Evolutionary conservation across 441 rosid genomes (phyloP), one percentile per base, ranked within the genome.

Genomic region (Euphorbia corollata): DNA sequence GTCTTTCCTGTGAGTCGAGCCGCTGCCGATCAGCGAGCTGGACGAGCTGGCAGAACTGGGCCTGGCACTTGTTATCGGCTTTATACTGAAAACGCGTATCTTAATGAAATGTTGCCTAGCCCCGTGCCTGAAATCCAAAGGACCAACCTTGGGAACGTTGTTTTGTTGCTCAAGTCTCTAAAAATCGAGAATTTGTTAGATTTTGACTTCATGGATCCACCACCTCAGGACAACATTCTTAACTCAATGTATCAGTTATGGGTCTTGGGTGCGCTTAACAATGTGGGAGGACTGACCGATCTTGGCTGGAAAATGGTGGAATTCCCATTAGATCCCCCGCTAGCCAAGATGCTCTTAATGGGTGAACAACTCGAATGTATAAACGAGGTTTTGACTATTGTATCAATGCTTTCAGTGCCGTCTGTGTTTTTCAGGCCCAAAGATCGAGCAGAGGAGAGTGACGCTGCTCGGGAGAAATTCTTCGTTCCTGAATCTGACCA

Each of bases 221-320:
- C 99, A 45, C 99, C 99, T 0, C 96, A 91, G 77, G 98, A 94
- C 58, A 94, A 94, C 85, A 94, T 94, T 73, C 91, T 91, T 15
- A 94, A 91, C 73, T 94, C 99, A 10, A 91, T 94, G 99, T 91
- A 94, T 82, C 99, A 94, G 80, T 73, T 94, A 60, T 91, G 98
- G 99, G 98, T 94, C 57, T 71, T 94, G 86, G 98, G 97, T 22
- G 99, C 99, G 12, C 96, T 94, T 20, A 87, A 83, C 80, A 94
- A 94, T 68, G 97, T 91, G 15, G 99, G 98, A 48, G 84, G 80
- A 53, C 73, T 94, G 66, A 94, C 99, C 3, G 92, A 83, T 57
- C 86, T 91, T 12, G 98, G 99, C 16, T 94, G 99, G 99, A 94
- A 94, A 83, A 91, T 94, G 99, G 97, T 94, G 65, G 99, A 94